Evolutionary conservation across 164 flowering plant genomes (phyloP).

Genomic region (Vitis cinerea): DNA sequence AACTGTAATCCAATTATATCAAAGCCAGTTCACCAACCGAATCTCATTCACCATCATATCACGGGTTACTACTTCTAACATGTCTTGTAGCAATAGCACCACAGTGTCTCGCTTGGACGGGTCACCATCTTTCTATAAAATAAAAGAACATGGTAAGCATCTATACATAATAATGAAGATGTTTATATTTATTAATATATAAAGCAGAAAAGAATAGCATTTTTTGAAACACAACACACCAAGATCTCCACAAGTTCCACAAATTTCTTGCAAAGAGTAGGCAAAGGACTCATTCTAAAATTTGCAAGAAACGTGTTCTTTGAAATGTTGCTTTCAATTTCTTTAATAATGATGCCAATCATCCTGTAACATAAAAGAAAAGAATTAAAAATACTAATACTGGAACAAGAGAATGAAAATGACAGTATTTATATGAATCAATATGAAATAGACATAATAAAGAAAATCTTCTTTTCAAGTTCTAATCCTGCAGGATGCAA

Average conservation of each 20-base stretch:
- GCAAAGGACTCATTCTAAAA: slow-evolving; percentile 75
- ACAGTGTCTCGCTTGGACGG: slow-evolving; percentile 58
- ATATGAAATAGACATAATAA: neutral
- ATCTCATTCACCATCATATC: slow-evolving; percentile 98
- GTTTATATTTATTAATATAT: neutral
- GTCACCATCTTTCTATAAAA: slow-evolving; percentile 79
- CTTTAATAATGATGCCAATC: slow-evolving; percentile 76
- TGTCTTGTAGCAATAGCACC: slow-evolving; percentile 87
- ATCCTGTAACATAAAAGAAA: slow-evolving; percentile 48
- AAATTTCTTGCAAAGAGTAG: slow-evolving; percentile 69
- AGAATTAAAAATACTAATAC: neutral
- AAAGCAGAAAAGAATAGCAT: neutral
- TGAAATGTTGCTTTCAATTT: slow-evolving; percentile 76
- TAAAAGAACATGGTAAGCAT: slow-evolving; percentile 3
- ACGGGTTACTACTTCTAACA: slow-evolving; percentile 94
- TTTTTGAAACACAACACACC: slow-evolving; percentile 48
- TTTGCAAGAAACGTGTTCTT: slow-evolving; percentile 76
- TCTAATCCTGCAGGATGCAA: neutral
- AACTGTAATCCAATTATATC: neutral
- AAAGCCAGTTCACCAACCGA: slow-evolving; percentile 51
- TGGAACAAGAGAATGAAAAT: neutral
- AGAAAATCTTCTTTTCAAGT: neutral
- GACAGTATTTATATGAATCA: neutral
- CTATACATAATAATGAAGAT: neutral
- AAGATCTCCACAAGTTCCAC: slow-evolving; percentile 80